Base-by-base conservation (phyloP, 2,329 filamentous ascomycete species). In the Decorospora gaudefroyi region DNA sequence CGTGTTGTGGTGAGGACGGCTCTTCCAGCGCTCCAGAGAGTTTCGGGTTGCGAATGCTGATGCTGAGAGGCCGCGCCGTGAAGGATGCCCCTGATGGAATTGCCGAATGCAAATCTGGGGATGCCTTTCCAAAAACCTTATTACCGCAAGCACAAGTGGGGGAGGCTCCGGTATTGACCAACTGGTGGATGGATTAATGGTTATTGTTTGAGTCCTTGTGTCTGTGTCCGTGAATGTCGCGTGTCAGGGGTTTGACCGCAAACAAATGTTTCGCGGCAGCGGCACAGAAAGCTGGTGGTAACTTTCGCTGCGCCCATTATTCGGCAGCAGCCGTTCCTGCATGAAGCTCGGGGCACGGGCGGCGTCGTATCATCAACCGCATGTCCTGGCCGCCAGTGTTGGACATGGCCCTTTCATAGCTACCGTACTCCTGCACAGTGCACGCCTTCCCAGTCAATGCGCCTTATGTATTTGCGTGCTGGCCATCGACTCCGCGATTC, bases 251-350 rank as follows among this genome's bases (percentile, higher is more conserved):
- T 9, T 15, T 28, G 19, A 25, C 27, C 34, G 30, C 42, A 40
- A 36, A 30, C 46, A 45, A 45, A 45, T 36, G 41, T 31, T 30
- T 31, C 30, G 15, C 10, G 16, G 4, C 25, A 19, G 23, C 23
- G 27, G 37, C 21, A 46, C 30, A 29, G 26, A 16, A 34, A 42
- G 21, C 6, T 31, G 44, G 22, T 34, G 42, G 42, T 17, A 27
- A 23, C 39, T 23, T 18, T 45, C 22, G 19, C 41, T 26, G 29
- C 41, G 26, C 36, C 32, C n/a, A n/a, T n/a, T n/a, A 35, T 41
- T 40, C 44, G 40, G 49, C 38, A 49, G 45, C 45, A 42, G 49
- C 49, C 46, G 49, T 49, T 42, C 49, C 46, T 52, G 45, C 49
- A 49, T 42, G 43, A 26, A 48, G 49, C 49, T 49, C 22, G 39